phyloP scores from a whole-genome alignment of 177 flowering plant species.

The Vitis hybrid region DNA sequence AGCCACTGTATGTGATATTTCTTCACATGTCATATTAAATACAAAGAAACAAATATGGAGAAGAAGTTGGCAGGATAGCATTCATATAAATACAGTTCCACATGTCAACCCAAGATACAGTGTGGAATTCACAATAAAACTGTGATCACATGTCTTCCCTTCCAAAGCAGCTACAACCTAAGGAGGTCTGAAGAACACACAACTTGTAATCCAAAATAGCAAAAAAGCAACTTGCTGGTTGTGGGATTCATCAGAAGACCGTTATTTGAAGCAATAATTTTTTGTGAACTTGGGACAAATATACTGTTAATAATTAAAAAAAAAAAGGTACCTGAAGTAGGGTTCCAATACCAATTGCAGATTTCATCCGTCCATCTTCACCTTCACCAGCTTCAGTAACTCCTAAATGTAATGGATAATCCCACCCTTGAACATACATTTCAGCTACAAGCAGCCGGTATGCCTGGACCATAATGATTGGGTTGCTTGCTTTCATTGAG shows the following conservation, averaged over 20 bases:
- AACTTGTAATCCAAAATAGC: too few species aligned
- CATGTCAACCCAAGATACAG: not conserved
- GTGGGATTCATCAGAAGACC: not conserved
- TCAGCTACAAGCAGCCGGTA: conserved; percentile 93
- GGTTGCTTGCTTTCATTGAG: conserved; percentile 99
- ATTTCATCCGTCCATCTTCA: conserved; percentile 99
- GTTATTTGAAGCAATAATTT: not conserved
- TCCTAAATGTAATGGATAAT: conserved; percentile 95
- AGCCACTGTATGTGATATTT: not conserved
- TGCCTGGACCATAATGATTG: conserved; percentile 97
- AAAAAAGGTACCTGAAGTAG: conserved; percentile 74
- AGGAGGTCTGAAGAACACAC: too few species aligned
- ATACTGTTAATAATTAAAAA: not conserved
- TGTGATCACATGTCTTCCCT: not conserved
- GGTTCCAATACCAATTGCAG: conserved; percentile 98
- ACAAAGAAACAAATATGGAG: too few species aligned
- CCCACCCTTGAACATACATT: conserved; percentile 99
- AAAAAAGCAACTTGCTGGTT: not conserved
- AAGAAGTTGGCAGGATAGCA: too few species aligned
- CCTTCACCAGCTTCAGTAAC: conserved; percentile 99
- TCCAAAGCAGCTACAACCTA: not conserved
- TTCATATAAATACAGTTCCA: not conserved
- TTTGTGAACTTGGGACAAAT: not conserved
- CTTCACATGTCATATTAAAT: too few species aligned
- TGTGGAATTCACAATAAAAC: not conserved